Evolutionary conservation across 768 basidiomycete genomes (phyloP), one percentile per base, ranked within the genome.

Genomic region (Leucosporidium creatinivorum): DNA sequence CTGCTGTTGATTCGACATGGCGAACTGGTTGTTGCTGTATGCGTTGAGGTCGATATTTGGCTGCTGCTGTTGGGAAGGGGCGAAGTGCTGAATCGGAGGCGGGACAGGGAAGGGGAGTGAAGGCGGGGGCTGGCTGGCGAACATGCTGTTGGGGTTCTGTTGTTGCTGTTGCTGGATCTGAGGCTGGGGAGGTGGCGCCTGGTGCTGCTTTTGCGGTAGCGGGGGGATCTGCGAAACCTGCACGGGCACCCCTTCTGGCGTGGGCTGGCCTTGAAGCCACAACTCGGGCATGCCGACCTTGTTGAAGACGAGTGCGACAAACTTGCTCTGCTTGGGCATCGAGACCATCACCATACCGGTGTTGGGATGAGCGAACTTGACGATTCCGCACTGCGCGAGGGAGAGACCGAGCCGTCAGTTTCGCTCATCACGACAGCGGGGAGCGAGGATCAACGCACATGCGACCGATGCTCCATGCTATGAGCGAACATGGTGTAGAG

Each of bases 281-380:
- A 30, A 61, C 7, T 65, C 52, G 12, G 70, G 70, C n/a, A 72
- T 54, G 1, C 67, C 51, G 26, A 72, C 66, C 31, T 72, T 72
- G 51, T 51, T 44, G 31, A 72, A 72, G 30, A 72, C 67, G 64
- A 72, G 62, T 9, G 33, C 67, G 58, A 72, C 30, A 17, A 72
- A 33, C 18, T 66, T 62, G 44, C 36, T 25, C 31, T 65, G 57
- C 23, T 58, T 48, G 5, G 70, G 70, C 28, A 65, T 48, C 19
- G 67, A 26, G 52, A 72, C 64, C 25, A 72, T 50, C 48, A 72
- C 65, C 57, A 68, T 52, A 4, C 70, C 70, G 28, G 65, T 31
- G 12, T 58, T 57, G 30, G 55, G 23, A 5, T 9, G 10, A 18
- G 66, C 61, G 52, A 71, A 71, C 17, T 66, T 49, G 21, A 67